Conservation (phyloP, 441 rosid genomes). For the Aquilaria agallochum region DNA sequence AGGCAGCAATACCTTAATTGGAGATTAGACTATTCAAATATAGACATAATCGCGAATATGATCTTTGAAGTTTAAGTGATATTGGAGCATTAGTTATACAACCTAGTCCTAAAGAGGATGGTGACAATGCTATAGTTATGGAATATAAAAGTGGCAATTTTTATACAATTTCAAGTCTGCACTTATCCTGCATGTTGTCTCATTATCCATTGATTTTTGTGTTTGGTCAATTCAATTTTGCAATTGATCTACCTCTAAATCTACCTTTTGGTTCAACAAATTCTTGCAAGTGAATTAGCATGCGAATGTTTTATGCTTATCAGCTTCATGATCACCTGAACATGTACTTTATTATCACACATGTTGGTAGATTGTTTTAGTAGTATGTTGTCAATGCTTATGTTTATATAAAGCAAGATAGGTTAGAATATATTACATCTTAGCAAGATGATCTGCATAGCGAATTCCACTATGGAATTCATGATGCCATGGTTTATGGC, state of each 20-base stretch:
- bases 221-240: neutral
- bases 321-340: too few species aligned
- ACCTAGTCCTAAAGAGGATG: neutral
- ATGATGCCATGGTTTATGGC: neutral
- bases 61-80: neutral
- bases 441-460: neutral
- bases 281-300: neutral
- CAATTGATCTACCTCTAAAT: neutral
- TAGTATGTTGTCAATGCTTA: too few species aligned
- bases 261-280: neutral
- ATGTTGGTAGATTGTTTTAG: too few species aligned
- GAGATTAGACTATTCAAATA: neutral
- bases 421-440: neutral
- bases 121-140: too few species aligned
- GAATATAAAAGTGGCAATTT: too few species aligned
- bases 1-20: neutral
- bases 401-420: too few species aligned
- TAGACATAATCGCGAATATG: neutral
- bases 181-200: neutral
- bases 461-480: neutral
- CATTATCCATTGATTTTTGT: neutral
- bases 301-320: neutral
- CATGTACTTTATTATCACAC: too few species aligned
- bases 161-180: too few species aligned
- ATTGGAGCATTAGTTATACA: neutral